These are phyloP conservation scores for Vitis labrusca DNA, from an alignment of 164 flowering plant species.

Conservation along the genomic window DNA sequence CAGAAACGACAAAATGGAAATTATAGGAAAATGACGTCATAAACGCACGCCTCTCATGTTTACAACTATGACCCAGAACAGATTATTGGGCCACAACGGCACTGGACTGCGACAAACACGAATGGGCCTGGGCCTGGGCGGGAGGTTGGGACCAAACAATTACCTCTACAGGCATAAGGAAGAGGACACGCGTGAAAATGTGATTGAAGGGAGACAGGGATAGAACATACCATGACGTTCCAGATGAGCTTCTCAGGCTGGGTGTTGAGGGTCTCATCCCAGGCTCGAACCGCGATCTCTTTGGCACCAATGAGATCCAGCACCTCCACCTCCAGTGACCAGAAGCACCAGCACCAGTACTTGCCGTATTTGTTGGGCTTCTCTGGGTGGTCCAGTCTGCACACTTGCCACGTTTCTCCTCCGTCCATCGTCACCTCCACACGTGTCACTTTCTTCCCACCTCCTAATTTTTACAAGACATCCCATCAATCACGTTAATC, in stretches of 20 bases:
- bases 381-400: slow-evolving; percentile 69
- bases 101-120: too few species aligned
- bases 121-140: too few species aligned
- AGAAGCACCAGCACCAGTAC: slow-evolving; percentile 99
- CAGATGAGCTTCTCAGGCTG: slow-evolving; percentile 96
- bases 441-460: slow-evolving; percentile 91
- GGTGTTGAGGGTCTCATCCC: slow-evolving; percentile 96
- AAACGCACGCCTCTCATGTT: too few species aligned
- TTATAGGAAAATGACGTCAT: too few species aligned
- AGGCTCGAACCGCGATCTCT: slow-evolving; percentile 91
- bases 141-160: too few species aligned
- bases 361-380: slow-evolving; percentile 82
- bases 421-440: slow-evolving; percentile 96
- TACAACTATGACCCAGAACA: too few species aligned
- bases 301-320: slow-evolving; percentile 73
- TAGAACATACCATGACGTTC: slow-evolving; percentile 79
- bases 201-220: background rate
- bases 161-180: too few species aligned
- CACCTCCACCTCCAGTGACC: slow-evolving; percentile 91
- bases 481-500: background rate
- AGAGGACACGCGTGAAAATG: background rate
- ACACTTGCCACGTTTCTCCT: slow-evolving; percentile 83
- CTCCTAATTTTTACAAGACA: slow-evolving; percentile 44
- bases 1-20: too few species aligned
- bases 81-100: too few species aligned